Base-by-base conservation (phyloP, 768 basidiomycete species). In the Podaxis sp. region DNA sequence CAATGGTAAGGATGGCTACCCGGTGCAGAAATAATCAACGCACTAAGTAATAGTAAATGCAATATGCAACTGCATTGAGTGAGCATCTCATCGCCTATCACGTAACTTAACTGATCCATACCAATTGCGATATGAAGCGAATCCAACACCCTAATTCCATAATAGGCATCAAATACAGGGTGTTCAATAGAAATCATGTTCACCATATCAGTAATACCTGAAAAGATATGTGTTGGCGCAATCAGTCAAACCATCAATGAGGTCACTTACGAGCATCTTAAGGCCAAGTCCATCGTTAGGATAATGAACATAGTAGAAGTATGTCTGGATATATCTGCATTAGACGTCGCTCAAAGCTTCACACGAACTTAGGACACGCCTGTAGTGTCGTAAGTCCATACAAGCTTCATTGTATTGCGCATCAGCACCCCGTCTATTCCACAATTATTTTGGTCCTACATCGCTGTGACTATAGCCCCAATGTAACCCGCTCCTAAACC, bases 41-140 rank as follows among this genome's bases (percentile, higher is more conserved):
- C 53, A 75, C 76, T 41, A 80, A 69, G 64, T 81, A 80, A 64
- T 75, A 69, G 64, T 81, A 80, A 58, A 80, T 74, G 59, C 71
- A 67, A 50, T 70, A 58, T 3, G 72, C 68, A 30, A 74, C 75
- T 78, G 58, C 33, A 26, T 11, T 20, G 17, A 7, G 17, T 50
- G 37, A 57, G 49, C 20, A n/a, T 38, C 49, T 56, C 7, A 36
- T 24, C 11, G 12, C 4, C 36, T 36, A 28, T 54, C 10, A 30
- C 36, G 20, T 33, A 17, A 54, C 7, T 36, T 26, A 10, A 38
- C 5, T 13, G 8, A 41, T 50, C 2, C 71, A 44, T 58, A 75
- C 75, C 74, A 2, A 75, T 62, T 17, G 66, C 68, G 54, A 70
- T 70, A 46, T 77, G 76, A 3, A 70, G 46, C 0, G 75, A 73